phyloP scores from a whole-genome alignment of 2,329 filamentous ascomycete species.

The Metarhizium sp. region DNA sequence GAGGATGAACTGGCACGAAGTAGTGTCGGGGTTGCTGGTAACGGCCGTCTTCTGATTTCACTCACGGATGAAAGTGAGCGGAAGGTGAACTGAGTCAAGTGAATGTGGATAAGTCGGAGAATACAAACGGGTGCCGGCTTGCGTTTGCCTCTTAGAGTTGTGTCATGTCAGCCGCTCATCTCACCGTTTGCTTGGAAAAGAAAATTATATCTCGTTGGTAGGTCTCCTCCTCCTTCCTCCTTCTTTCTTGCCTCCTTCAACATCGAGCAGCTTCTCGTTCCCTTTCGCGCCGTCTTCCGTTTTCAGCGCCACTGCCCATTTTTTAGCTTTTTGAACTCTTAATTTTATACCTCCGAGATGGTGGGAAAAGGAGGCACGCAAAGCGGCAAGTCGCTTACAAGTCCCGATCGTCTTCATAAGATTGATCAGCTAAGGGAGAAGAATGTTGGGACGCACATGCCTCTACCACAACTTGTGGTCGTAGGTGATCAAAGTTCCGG shows the following conservation, averaged over 20 bases:
- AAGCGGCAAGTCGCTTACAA: not conserved
- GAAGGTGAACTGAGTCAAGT: not conserved
- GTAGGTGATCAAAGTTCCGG: constrained; percentile 80
- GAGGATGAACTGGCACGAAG: not conserved
- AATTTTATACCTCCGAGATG: not conserved
- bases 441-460: constrained; percentile 25
- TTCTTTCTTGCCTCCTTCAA: too few species aligned
- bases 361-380: not conserved
- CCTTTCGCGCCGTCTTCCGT: too few species aligned
- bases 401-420: constrained; percentile 12
- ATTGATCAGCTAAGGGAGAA: constrained; percentile 34
- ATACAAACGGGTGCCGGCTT: not conserved
- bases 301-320: too few species aligned
- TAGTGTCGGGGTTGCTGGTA: too few species aligned
- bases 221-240: not conserved
- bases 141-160: not conserved
- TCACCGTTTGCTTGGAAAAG: not conserved
- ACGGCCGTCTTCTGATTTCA: too few species aligned
- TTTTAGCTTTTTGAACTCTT: too few species aligned
- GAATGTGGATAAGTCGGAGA: not conserved
- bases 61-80: not conserved
- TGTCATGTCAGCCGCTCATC: not conserved
- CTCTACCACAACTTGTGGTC: constrained; percentile 58
- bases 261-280: too few species aligned
- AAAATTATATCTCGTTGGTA: not conserved